Base-by-base conservation (phyloP, 2,329 filamentous ascomycete genomes). In the Calonectria leucothoes region DNA sequence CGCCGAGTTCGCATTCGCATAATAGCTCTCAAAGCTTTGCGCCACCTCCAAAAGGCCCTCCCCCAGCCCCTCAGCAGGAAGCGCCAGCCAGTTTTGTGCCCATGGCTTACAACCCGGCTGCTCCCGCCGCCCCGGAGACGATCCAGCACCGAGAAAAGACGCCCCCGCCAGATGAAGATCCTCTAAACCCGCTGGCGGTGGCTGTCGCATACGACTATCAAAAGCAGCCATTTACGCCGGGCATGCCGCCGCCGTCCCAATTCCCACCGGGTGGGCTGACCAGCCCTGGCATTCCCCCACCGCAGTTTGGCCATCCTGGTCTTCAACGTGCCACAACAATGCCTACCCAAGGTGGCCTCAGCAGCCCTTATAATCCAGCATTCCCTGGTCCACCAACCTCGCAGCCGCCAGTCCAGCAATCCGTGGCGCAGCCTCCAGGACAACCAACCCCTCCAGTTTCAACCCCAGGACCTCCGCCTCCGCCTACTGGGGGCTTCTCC, bases 51-150 rank as follows among this genome's bases (percentile, higher is more conserved):
- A 78, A 70, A 29, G 75, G 77, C 17, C 76, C 76, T 25, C 75
- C 76, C 37, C 67, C 77, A 14, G 33, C 77, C 6, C 55, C 55
- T 12, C 52, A 69, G 42, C 52, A 69, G 31, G 52, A 51, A 27
- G 45, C 45, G n/a, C 35, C 57, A 55, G 69, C 77, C 2, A 45
- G 78, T 71, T 93, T 92, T 77, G 87, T 85, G 10, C 93, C 93
- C 0, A 91, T 94, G 85, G 90, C 93, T 3, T 96, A 96, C 81
- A 96, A 96, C 81, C 94, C 94, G 4, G 94, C 94, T 0, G 94
- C 94, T 1, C 94, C 94, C 6, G 89, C 93, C 0, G 93, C 93
- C 0, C 93, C 94, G 0, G 94, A 96, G 82, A 88, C 90, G 27
- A 91, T 95, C 66, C 87, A 89, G 25, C 91, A 94, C 82, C 89